Conservation (phyloP, 371 early-diverging fungal species). For the Haplosporangium sp. region DNA sequence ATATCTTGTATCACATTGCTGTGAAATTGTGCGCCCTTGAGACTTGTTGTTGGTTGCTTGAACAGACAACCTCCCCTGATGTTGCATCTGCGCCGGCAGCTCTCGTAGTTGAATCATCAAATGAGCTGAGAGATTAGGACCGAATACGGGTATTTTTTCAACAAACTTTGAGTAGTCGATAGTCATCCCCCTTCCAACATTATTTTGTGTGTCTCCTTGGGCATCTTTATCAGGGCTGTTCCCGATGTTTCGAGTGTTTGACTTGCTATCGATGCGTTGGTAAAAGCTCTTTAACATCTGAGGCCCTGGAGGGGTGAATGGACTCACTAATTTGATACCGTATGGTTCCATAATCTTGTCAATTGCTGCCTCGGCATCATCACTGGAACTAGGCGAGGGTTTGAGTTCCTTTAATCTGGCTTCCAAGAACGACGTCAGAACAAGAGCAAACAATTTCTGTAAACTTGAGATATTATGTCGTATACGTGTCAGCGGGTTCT, state of each 20-base stretch:
- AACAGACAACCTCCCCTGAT: neutral
- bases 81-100: neutral
- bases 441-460: neutral
- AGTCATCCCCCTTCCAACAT: neutral
- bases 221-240: neutral
- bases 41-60: neutral
- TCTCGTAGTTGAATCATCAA: neutral
- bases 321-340: neutral
- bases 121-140: neutral
- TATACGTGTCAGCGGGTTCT: neutral
- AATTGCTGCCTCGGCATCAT: neutral
- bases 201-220: neutral
- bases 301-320: too few relatives aligned
- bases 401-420: neutral
- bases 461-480: neutral
- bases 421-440: neutral
- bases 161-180: neutral
- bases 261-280: too few relatives aligned
- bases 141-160: neutral
- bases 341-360: neutral
- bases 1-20: neutral
- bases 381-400: neutral
- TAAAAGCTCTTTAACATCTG: too few relatives aligned
- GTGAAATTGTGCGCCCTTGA: neutral
- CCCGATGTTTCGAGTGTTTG: neutral